phyloP scores from a whole-genome alignment of 1,284 basidiomycete genomes.

The Trichosporon coremiiforme region DNA sequence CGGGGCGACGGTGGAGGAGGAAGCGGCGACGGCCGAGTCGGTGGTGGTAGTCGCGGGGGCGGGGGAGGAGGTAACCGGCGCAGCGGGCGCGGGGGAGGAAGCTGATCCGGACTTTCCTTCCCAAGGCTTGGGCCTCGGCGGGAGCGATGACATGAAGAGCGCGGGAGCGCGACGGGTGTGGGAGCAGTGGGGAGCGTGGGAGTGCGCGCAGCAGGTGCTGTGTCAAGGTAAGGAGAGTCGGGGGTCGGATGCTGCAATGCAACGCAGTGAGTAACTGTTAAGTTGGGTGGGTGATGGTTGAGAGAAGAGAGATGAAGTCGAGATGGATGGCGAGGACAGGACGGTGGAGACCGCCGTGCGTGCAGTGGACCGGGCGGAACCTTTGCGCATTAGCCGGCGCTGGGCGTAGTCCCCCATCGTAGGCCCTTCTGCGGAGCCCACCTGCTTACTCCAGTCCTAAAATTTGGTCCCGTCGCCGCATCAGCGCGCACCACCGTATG shows the following conservation, averaged over 20 bases:
- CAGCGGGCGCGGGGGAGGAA: constrained; percentile 24
- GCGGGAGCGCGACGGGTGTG: constrained; percentile 1
- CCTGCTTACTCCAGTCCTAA: not conserved
- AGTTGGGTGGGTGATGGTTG: no score
- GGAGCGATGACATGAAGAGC: constrained; percentile 44
- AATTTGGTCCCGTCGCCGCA: constrained; percentile 14
- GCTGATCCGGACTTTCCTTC: constrained; percentile 38
- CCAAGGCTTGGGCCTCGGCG: constrained; percentile 52
- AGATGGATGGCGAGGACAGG: not conserved
- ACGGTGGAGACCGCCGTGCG: constrained; percentile 10
- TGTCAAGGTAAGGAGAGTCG: not conserved
- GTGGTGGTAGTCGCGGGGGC: constrained; percentile 30
- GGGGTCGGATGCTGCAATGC: not conserved
- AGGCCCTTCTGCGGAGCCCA: not conserved
- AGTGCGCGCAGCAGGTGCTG: no score
- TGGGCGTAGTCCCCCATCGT: no score
- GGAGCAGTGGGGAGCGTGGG: not conserved
- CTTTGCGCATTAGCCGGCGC: constrained; percentile 5
- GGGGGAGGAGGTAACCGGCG: constrained; percentile 30
- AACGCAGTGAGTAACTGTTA: not conserved
- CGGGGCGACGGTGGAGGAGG: constrained; percentile 39
- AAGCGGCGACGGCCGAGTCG: constrained; percentile 39
- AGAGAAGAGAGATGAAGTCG: not conserved
- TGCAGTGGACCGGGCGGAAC: constrained; percentile 2
- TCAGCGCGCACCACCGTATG: not conserved